Conservation (phyloP, 1,284 basidiomycete genomes). For the Mycena sp. region DNA sequence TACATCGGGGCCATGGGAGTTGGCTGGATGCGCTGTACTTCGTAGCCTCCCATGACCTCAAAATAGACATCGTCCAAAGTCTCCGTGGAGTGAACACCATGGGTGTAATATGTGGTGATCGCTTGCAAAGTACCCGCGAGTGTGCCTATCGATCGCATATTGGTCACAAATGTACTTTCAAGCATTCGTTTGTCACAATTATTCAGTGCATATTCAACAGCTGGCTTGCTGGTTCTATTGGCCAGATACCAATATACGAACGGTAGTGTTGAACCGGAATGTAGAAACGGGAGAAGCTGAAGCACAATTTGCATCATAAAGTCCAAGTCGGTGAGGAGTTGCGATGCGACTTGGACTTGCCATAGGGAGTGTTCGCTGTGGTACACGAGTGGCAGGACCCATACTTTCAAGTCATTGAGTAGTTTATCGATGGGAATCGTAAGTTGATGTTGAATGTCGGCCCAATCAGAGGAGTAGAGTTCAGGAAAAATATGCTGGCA, state of each 20-base stretch:
- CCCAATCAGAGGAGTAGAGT: not conserved
- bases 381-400: not conserved
- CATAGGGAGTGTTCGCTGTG: not conserved
- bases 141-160: not conserved
- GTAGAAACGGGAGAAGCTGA: not conserved
- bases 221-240: not conserved
- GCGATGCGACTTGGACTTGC: not conserved
- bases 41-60: too few species aligned
- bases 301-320: not conserved
- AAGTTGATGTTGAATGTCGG: not conserved
- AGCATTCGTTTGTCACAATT: not conserved
- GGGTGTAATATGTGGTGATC: not conserved
- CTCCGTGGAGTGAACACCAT: not conserved
- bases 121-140: not conserved
- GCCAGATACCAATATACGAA: slow-evolving; percentile 1
- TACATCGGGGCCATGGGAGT: not conserved
- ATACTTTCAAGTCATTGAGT: not conserved
- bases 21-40: not conserved
- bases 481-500: not conserved
- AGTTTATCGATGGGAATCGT: not conserved
- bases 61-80: not conserved
- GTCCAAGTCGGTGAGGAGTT: not conserved
- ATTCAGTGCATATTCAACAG: not conserved
- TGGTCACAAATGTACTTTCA: not conserved
- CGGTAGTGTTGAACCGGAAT: not conserved